These are phyloP conservation scores for Cyclostephanos invisitatus DNA, from an alignment of 108 stramenopile genomes.

Conservation along the genomic window DNA sequence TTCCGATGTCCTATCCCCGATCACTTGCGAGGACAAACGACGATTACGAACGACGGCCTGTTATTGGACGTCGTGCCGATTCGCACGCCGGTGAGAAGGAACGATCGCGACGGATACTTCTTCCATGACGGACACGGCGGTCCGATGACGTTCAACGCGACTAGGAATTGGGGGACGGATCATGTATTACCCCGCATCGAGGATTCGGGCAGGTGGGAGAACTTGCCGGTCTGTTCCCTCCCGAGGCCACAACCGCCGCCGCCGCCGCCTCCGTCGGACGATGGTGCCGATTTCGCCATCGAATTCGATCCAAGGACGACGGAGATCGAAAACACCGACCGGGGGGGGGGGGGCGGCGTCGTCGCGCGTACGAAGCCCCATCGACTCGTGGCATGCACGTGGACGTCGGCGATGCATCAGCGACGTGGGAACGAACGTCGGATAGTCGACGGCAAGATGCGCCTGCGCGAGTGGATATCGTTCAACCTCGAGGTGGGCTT, in stretches of 20 bases:
- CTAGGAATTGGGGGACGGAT: slow-evolving; percentile 57
- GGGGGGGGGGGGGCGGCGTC: too few relatives aligned
- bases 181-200: slow-evolving; percentile 34
- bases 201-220: slow-evolving; percentile 55
- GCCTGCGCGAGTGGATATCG: slow-evolving; percentile 49
- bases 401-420: slow-evolving; percentile 66
- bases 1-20: slow-evolving; percentile 84
- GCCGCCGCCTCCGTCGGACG: background rate
- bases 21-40: slow-evolving; percentile 3
- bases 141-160: slow-evolving; percentile 59
- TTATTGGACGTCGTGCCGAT: slow-evolving; percentile 72
- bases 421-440: slow-evolving; percentile 63
- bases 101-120: slow-evolving; percentile 53
- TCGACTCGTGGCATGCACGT: slow-evolving; percentile 67
- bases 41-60: slow-evolving; percentile 1
- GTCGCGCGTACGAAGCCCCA: slow-evolving; percentile 26
- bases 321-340: too few relatives aligned
- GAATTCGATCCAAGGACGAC: too few relatives aligned
- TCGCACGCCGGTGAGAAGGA: slow-evolving; percentile 59
- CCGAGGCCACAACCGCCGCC: background rate
- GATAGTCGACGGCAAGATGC: slow-evolving; percentile 43
- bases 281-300: slow-evolving; percentile 4
- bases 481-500: slow-evolving; percentile 45
- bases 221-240: slow-evolving; percentile 48
- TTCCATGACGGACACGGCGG: slow-evolving; percentile 52